Conservation (phyloP, 106 monocot species). For the Acanthochlamys bracteata region DNA sequence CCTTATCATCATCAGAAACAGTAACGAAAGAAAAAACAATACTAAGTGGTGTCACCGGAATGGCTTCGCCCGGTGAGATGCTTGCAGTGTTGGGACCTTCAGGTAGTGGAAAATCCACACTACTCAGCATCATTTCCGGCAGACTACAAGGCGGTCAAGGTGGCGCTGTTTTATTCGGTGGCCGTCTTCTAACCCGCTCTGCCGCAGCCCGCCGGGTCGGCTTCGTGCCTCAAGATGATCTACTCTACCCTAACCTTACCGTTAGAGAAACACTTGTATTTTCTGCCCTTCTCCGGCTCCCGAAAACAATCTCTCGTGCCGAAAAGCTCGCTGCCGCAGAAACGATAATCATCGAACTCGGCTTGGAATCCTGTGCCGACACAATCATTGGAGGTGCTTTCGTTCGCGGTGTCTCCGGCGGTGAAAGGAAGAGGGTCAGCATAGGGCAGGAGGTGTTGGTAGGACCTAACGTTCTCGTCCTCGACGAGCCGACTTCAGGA, state of each 20-base stretch:
- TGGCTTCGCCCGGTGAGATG: slow-evolving; percentile 36
- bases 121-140: slow-evolving; percentile 31
- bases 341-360: slow-evolving; percentile 63
- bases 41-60: slow-evolving; percentile 29
- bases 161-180: slow-evolving; percentile 35
- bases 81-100: slow-evolving; percentile 60
- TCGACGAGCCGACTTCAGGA: slow-evolving; percentile 93
- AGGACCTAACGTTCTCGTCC: slow-evolving; percentile 65
- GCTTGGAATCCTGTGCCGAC: slow-evolving; percentile 55
- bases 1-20: too few relatives aligned
- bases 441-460: slow-evolving; percentile 86
- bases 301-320: slow-evolving; percentile 18
- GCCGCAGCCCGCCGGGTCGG: slow-evolving; percentile 27
- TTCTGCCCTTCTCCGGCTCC: slow-evolving; percentile 68
- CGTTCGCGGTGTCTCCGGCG: slow-evolving; percentile 72
- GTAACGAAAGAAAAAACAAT: slow-evolving; percentile 20
- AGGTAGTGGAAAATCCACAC: slow-evolving; percentile 63
- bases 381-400: slow-evolving; percentile 52
- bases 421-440: slow-evolving; percentile 84
- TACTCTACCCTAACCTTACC: slow-evolving; percentile 78
- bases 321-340: slow-evolving; percentile 51
- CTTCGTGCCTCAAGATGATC: slow-evolving; percentile 75
- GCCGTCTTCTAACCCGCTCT: slow-evolving; percentile 5
- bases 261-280: slow-evolving; percentile 68
- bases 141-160: slow-evolving; percentile 19